Evolutionary conservation across 176 grass and related monocot genomes (phyloP).

Genomic region (Themeda triandra): DNA sequence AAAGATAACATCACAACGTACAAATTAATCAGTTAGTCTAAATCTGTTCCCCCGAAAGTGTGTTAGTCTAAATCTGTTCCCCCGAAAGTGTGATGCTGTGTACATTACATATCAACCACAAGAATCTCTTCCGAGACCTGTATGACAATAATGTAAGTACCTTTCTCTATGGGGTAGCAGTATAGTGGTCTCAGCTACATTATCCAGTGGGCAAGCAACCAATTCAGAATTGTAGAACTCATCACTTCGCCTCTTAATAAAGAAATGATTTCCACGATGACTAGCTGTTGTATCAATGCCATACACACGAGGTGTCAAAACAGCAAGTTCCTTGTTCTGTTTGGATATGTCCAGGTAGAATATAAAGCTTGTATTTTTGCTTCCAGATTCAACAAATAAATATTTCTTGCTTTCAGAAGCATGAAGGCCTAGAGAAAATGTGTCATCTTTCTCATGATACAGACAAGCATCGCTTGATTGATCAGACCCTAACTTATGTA

Average conservation of each 20-base stretch:
- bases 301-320: slow-evolving; percentile 67
- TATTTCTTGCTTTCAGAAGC: slow-evolving; percentile 87
- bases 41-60: background rate
- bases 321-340: slow-evolving; percentile 52
- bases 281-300: slow-evolving; percentile 83
- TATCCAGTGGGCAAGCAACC: slow-evolving; percentile 72
- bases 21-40: slow-evolving; percentile 7
- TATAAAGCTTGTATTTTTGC: slow-evolving; percentile 80
- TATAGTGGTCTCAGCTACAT: slow-evolving; percentile 69
- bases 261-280: slow-evolving; percentile 82
- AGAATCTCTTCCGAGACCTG: slow-evolving; percentile 8
- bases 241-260: slow-evolving; percentile 78
- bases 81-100: background rate
- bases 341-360: slow-evolving; percentile 68
- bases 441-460: slow-evolving; percentile 85
- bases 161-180: slow-evolving; percentile 96
- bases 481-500: slow-evolving; percentile 71
- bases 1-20: no score
- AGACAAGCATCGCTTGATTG: slow-evolving; percentile 77
- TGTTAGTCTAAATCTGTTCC: background rate
- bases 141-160: slow-evolving; percentile 23
- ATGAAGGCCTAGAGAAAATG: slow-evolving; percentile 67
- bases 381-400: slow-evolving; percentile 87
- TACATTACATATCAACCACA: slow-evolving; percentile 7
- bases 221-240: slow-evolving; percentile 93